phyloP scores from a whole-genome alignment of 2,329 filamentous ascomycete genomes.

The Pseudocercospora fuligena region DNA sequence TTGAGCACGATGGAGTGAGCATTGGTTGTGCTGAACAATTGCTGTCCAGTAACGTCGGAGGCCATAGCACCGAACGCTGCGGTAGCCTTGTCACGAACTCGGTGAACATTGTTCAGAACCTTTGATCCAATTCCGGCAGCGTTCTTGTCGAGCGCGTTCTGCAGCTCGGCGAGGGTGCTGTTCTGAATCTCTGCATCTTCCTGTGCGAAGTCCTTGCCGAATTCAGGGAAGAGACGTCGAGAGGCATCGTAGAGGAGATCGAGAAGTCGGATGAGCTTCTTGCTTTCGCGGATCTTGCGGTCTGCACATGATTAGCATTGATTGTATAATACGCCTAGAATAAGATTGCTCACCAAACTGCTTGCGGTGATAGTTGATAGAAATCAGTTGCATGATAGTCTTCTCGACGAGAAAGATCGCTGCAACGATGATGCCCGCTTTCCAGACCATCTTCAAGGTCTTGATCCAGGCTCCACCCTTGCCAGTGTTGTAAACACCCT shows the following conservation, averaged over 20 bases:
- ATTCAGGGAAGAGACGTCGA: constrained; percentile 78
- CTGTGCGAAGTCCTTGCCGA: constrained; percentile 76
- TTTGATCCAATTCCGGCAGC: constrained; percentile 55
- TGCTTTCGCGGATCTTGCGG: constrained; percentile 75
- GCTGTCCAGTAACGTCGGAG: constrained; percentile 82
- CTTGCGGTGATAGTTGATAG: constrained; percentile 72
- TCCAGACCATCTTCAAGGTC: constrained; percentile 60
- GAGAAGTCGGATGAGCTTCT: constrained; percentile 73
- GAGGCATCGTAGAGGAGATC: constrained; percentile 80
- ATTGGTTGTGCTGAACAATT: constrained; percentile 66
- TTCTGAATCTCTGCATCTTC: constrained; percentile 83
- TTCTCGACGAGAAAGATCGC: constrained; percentile 71
- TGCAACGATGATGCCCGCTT: constrained; percentile 65
- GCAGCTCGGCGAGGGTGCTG: constrained; percentile 63
- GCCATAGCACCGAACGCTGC: constrained; percentile 83
- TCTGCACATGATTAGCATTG: constrained; percentile 40
- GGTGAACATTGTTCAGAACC: constrained; percentile 53
- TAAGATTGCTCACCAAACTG: constrained; percentile 59
- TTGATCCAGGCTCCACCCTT: constrained; percentile 27
- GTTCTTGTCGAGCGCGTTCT: constrained; percentile 47
- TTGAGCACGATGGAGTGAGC: constrained; percentile 36
- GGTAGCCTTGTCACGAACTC: constrained; percentile 78
- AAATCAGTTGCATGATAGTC: constrained; percentile 71
- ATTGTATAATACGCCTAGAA: constrained; percentile 46
- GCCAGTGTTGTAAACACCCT: constrained; percentile 31